A percentile compares a stretch with the other conserved stretches of the same genome.
Conservation (phyloP, 1,284 basidiomycete genomes). For the Melampsora abietis-canadensis region DNA sequence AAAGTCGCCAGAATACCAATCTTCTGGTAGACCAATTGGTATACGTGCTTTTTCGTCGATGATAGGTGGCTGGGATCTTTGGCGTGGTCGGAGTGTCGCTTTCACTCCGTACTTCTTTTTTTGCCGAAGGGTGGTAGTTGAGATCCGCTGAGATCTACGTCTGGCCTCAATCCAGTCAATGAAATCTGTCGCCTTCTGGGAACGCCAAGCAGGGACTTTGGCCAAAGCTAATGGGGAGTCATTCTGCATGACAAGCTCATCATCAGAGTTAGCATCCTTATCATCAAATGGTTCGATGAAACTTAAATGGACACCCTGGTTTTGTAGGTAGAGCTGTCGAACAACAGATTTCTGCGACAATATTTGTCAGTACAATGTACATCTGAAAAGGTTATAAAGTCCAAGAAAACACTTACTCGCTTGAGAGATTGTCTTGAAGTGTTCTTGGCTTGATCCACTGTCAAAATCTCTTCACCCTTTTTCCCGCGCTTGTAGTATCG, state of each 20-base stretch:
- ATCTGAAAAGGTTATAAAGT: neutral
- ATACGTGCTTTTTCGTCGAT: slow-evolving; percentile 9
- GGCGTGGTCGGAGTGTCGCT: neutral
- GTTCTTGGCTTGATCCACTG: slow-evolving; percentile 10
- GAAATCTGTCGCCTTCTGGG: slow-evolving; percentile 22
- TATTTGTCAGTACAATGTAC: neutral
- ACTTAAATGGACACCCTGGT: slow-evolving; percentile 19
- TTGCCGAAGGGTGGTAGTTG: neutral
- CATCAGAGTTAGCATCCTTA: slow-evolving; percentile 15
- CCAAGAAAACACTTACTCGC: slow-evolving; percentile 5
- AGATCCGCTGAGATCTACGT: neutral
- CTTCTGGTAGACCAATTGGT: slow-evolving; percentile 35
- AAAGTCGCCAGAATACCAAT: slow-evolving; percentile 13
- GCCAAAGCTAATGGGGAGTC: neutral
- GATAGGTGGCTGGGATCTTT: slow-evolving; percentile 11
- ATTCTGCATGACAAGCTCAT: slow-evolving; percentile 10
- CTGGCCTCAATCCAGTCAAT: slow-evolving; percentile 32
- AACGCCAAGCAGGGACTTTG: slow-evolving; percentile 9
- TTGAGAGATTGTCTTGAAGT: slow-evolving; percentile 10
- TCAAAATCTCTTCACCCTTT: slow-evolving; percentile 8
- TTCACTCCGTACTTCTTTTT: neutral
- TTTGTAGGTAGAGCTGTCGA: slow-evolving; percentile 31
- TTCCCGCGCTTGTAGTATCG: slow-evolving; percentile 14
- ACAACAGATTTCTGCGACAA: slow-evolving; percentile 12
- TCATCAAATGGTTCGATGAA: slow-evolving; percentile 29